Conservation (phyloP, 257 asterid genomes). For the Petunia secreta region DNA sequence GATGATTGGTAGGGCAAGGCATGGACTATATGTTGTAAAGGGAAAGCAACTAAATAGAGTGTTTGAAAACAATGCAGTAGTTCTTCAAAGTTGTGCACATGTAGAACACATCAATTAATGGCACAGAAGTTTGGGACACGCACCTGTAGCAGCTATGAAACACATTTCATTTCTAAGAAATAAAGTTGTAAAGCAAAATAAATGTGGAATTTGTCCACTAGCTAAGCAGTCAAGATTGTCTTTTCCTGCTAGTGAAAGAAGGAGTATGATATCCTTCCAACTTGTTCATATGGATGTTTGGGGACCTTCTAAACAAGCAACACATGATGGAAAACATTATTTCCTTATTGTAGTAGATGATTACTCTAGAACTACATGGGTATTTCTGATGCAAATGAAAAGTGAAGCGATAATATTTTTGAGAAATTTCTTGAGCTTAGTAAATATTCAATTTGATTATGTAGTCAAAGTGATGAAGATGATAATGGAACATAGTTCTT, state of each 20-base stretch:
- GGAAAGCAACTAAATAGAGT: background rate
- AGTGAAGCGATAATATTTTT: too few species aligned
- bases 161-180: too few species aligned
- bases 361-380: background rate
- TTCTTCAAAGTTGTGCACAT: background rate
- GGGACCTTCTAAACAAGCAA: background rate
- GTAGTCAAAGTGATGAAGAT: background rate
- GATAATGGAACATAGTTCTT: background rate
- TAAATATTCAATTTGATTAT: background rate
- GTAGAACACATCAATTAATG: too few species aligned
- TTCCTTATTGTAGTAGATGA: background rate
- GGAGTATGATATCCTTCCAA: too few species aligned
- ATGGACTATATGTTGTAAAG: too few species aligned
- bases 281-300: too few species aligned
- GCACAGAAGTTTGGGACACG: too few species aligned
- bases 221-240: too few species aligned
- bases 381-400: background rate
- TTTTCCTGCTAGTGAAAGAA: too few species aligned
- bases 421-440: background rate
- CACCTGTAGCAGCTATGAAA: too few species aligned
- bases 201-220: too few species aligned
- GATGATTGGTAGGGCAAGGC: background rate
- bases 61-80: background rate
- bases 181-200: too few species aligned
- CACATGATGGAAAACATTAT: background rate